A percentile compares a stretch with the other conserved stretches of the same genome.
Conservation (phyloP, 1,284 basidiomycete species). For the Gymnopus androsaceus region DNA sequence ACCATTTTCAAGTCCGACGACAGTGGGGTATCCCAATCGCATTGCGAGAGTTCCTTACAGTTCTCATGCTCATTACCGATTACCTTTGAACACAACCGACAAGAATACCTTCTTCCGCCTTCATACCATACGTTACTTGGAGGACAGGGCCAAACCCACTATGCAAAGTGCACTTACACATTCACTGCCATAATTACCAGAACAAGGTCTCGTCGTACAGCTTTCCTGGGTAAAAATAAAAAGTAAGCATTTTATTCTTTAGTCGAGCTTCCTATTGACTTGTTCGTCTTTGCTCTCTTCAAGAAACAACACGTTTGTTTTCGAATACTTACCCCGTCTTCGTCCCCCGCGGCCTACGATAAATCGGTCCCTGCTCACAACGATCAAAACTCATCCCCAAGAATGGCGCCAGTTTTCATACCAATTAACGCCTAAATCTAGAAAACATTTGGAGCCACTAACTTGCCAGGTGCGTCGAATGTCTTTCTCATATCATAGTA, state of each 20-base stretch:
- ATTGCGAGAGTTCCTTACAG: slow-evolving; percentile 19
- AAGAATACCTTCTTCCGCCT: slow-evolving; percentile 21
- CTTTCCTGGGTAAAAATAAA: slow-evolving; percentile 13
- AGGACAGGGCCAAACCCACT: slow-evolving; percentile 17
- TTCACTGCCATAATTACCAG: slow-evolving; percentile 18
- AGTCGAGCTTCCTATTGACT: neutral
- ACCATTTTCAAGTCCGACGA: slow-evolving; percentile 8
- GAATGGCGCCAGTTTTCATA: slow-evolving; percentile 15
- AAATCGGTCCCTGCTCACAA: slow-evolving; percentile 10
- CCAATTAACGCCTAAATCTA: slow-evolving; percentile 3
- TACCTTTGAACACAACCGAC: slow-evolving; percentile 12
- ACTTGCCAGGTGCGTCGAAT: slow-evolving; percentile 16
- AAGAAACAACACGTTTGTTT: slow-evolving; percentile 2
- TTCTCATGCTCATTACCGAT: slow-evolving; percentile 20
- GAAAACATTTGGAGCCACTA: slow-evolving; percentile 10
- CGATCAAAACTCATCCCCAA: slow-evolving; percentile 15
- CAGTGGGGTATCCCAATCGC: neutral
- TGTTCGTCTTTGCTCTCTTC: neutral
- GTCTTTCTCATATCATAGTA: no score
- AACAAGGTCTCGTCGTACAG: slow-evolving; percentile 9
- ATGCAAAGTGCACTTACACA: slow-evolving; percentile 20
- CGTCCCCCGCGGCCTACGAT: slow-evolving; percentile 14
- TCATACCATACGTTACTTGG: slow-evolving; percentile 19
- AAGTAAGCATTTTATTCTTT: no score
- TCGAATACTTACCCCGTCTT: slow-evolving; percentile 14